Conservation (phyloP, 202 grass and related monocot genomes). For the Saccharum hybrid region DNA sequence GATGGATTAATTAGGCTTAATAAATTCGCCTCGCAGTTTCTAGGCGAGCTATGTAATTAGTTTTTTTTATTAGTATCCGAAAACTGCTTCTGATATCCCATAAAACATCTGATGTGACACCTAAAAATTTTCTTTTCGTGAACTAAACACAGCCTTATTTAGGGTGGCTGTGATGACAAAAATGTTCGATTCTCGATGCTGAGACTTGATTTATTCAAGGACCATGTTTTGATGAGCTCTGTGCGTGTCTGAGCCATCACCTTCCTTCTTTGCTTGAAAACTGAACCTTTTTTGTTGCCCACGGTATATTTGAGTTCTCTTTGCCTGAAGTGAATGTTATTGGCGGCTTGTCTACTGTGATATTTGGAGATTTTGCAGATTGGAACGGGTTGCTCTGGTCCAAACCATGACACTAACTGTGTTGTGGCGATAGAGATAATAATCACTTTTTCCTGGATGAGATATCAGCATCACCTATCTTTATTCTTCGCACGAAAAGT, state of each 20-base stretch:
- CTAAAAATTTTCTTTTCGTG: too few species aligned
- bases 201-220: constrained; percentile 38
- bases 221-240: constrained; percentile 51
- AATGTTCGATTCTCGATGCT: constrained; percentile 48
- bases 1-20: too few species aligned
- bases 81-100: too few species aligned
- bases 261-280: neutral
- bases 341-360: neutral
- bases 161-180: constrained; percentile 39
- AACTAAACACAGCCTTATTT: neutral
- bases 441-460: neutral
- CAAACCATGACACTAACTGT: neutral
- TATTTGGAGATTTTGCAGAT: neutral
- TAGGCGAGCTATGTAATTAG: too few species aligned
- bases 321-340: neutral
- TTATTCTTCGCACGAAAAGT: neutral
- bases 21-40: too few species aligned
- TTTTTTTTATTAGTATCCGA: too few species aligned
- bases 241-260: constrained; percentile 51
- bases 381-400: neutral
- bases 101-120: too few species aligned
- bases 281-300: too few species aligned
- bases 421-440: neutral
- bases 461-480: neutral
- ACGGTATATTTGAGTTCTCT: neutral